phyloP scores from a whole-genome alignment of 2,329 filamentous ascomycete genomes.

The Fusarium sororula region DNA sequence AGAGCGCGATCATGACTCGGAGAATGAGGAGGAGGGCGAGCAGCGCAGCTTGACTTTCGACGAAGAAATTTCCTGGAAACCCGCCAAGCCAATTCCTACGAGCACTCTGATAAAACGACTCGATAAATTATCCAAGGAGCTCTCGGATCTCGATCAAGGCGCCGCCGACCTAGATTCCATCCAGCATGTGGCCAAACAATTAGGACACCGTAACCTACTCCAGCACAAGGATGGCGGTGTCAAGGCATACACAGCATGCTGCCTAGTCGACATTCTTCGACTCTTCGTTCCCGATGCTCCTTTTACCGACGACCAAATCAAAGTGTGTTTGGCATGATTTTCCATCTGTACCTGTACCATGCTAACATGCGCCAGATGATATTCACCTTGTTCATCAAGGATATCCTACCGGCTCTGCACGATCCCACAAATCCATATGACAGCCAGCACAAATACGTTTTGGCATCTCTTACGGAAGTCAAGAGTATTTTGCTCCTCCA shows the following conservation, averaged over 20 bases:
- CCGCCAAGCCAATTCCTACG: slow-evolving; percentile 87
- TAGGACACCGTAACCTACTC: slow-evolving; percentile 83
- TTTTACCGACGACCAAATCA: slow-evolving; percentile 88
- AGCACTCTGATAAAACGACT: slow-evolving; percentile 84
- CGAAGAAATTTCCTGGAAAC: slow-evolving; percentile 88
- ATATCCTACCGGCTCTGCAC: slow-evolving; percentile 84
- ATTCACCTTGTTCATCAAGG: slow-evolving; percentile 86
- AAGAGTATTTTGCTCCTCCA: slow-evolving; percentile 94
- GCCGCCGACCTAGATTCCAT: slow-evolving; percentile 85
- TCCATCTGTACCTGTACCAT: background rate
- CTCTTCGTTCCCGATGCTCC: slow-evolving; percentile 95
- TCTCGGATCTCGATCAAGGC: slow-evolving; percentile 88
- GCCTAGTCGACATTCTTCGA: slow-evolving; percentile 90
- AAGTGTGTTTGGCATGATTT: slow-evolving; percentile 62
- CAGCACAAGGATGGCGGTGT: slow-evolving; percentile 94
- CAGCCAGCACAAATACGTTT: slow-evolving; percentile 89
- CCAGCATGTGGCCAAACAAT: slow-evolving; percentile 81
- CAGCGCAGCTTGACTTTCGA: slow-evolving; percentile 74
- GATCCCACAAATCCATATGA: slow-evolving; percentile 92
- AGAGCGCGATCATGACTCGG: slow-evolving; percentile 25
- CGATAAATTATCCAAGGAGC: slow-evolving; percentile 81
- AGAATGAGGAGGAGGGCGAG: slow-evolving; percentile 41
- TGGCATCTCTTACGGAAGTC: slow-evolving; percentile 87
- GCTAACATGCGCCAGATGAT: slow-evolving; percentile 74
- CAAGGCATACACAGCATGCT: slow-evolving; percentile 86